These are phyloP conservation scores for Ganoderma resinaceum DNA, from an alignment of 1,284 basidiomycete genomes.

Conservation along the genomic window DNA sequence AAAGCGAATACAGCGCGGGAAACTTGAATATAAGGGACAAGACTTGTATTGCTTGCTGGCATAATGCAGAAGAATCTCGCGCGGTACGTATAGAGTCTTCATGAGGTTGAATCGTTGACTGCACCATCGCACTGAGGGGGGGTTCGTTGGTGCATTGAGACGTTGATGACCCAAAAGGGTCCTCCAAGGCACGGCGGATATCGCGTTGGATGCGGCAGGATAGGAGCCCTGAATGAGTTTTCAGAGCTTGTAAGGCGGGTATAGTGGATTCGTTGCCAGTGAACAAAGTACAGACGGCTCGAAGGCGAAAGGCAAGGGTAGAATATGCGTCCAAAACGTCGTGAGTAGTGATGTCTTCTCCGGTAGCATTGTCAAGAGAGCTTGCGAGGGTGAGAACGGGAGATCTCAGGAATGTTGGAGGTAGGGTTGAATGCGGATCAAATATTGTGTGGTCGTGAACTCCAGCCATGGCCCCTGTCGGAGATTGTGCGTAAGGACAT, in stretches of 20 bases:
- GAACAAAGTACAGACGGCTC: conserved; percentile 41
- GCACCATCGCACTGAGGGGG: conserved; percentile 23
- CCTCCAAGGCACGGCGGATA: conserved; percentile 49
- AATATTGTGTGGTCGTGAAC: conserved; percentile 6
- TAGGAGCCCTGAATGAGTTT: conserved; percentile 41
- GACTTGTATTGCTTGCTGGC: conserved; percentile 57
- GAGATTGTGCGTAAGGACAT: conserved; percentile 13
- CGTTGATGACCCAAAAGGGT: conserved; percentile 38
- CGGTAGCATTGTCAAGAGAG: conserved; percentile 46
- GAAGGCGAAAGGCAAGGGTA: conserved; percentile 53
- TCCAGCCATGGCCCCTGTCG: conserved; percentile 22
- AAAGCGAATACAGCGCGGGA: conserved; percentile 49
- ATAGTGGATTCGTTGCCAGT: conserved; percentile 10
- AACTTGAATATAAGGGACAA: conserved; percentile 56
- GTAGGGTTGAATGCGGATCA: neutral
- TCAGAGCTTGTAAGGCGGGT: conserved; percentile 44
- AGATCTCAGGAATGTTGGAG: conserved; percentile 34
- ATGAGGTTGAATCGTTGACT: conserved; percentile 27
- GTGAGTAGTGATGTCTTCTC: conserved; percentile 46
- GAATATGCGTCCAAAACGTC: conserved; percentile 67
- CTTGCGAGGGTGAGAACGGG: conserved; percentile 54
- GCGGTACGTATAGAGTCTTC: conserved; percentile 49
- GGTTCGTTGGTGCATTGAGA: conserved; percentile 5
- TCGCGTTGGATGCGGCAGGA: conserved; percentile 54
- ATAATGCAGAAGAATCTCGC: conserved; percentile 50